These are phyloP conservation scores for Stellera chamaejasme DNA, from an alignment of 345 rosid species.

Conservation along the genomic window DNA sequence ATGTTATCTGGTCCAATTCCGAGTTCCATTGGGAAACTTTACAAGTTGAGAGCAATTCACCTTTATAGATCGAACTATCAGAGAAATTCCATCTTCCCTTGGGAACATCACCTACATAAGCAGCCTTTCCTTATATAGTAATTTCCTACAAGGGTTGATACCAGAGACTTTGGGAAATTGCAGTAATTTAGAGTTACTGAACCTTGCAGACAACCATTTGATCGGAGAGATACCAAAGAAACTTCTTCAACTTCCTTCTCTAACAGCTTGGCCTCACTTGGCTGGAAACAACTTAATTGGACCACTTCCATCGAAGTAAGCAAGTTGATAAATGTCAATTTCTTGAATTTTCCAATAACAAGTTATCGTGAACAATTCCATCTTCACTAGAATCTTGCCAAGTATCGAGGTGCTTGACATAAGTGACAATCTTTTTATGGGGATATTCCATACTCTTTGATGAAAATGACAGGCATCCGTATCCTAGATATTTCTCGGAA, in stretches of 20 bases:
- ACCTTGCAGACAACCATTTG: slow-evolving; percentile 8
- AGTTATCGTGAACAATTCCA: slow-evolving; percentile 15
- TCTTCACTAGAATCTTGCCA: slow-evolving; percentile 11
- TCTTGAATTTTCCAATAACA: slow-evolving; percentile 8
- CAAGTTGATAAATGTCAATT: slow-evolving; percentile 2
- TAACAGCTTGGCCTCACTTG: background rate
- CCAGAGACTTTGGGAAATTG: slow-evolving; percentile 15
- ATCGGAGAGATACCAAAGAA: slow-evolving; percentile 10
- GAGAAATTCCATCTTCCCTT: slow-evolving; percentile 4
- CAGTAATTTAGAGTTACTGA: background rate
- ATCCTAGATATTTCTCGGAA: slow-evolving; percentile 16
- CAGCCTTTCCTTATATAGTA: background rate
- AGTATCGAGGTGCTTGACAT: slow-evolving; percentile 4
- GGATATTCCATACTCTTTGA: slow-evolving; percentile 10
- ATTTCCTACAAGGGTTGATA: slow-evolving; percentile 17
- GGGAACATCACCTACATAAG: slow-evolving; percentile 11
- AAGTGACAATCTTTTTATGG: slow-evolving; percentile 9
- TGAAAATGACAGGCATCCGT: slow-evolving; percentile 11
- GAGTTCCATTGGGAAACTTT: slow-evolving; percentile 10
- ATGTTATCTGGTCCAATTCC: slow-evolving; percentile 14
- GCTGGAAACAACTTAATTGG: slow-evolving; percentile 8
- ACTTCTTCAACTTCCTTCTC: slow-evolving; percentile 2
- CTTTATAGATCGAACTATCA: slow-evolving; percentile 9
- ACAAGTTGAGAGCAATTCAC: background rate
- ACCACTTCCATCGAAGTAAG: slow-evolving; percentile 2